Conservation (phyloP, 495 filamentous ascomycete genomes). For the Aspergillus leporis region DNA sequence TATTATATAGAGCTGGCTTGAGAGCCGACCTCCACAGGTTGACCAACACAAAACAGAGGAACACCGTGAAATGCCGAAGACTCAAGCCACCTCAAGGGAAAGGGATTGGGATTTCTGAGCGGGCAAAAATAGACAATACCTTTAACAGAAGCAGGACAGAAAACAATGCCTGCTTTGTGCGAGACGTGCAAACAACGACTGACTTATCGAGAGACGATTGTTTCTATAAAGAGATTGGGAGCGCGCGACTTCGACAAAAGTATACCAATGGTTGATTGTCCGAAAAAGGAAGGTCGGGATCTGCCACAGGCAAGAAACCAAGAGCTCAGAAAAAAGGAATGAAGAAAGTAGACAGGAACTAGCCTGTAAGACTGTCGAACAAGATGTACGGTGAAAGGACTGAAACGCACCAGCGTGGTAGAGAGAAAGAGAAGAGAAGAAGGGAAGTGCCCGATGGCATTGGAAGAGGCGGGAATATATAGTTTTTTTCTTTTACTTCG, state of each 20-base stretch:
- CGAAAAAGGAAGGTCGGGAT: slow-evolving; percentile 35
- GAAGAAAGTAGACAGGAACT: slow-evolving; percentile 34
- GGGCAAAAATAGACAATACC: slow-evolving; percentile 11
- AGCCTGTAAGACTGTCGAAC: slow-evolving; percentile 39
- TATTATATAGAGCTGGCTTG: not conserved
- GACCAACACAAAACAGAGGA: not conserved
- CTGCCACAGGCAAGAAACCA: slow-evolving; percentile 38
- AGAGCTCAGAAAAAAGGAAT: slow-evolving; percentile 31
- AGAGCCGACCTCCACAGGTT: not conserved
- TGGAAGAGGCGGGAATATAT: slow-evolving; percentile 21
- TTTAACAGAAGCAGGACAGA: slow-evolving; percentile 13
- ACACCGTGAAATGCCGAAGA: not conserved
- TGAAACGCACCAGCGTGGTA: slow-evolving; percentile 25
- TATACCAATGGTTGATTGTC: slow-evolving; percentile 10
- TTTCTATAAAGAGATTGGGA: not conserved
- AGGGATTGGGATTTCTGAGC: not conserved
- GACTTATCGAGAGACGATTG: not conserved
- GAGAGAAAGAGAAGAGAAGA: slow-evolving; percentile 17
- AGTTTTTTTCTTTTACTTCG: slow-evolving; percentile 7
- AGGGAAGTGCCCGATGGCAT: slow-evolving; percentile 11
- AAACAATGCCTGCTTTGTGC: slow-evolving; percentile 3
- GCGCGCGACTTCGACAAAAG: not conserved
- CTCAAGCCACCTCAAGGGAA: not conserved
- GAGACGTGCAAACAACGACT: not conserved
- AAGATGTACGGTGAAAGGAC: slow-evolving; percentile 26